These are phyloP conservation scores for Coniochaeta sp. DNA, from an alignment of 2,329 filamentous ascomycete species.

Conservation along the genomic window DNA sequence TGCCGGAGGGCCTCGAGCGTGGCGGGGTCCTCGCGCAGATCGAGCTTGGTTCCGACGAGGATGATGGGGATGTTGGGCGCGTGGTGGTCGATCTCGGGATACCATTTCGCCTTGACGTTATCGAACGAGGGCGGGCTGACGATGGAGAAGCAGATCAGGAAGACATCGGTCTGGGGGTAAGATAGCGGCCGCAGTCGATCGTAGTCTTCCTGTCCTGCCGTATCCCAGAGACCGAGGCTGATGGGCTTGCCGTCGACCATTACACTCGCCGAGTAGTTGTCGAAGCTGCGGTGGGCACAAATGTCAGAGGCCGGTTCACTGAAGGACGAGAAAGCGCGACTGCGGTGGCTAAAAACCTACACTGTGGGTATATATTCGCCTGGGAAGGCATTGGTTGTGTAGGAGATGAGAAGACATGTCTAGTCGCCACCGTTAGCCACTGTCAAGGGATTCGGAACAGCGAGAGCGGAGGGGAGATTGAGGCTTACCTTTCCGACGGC, in stretches of 20 bases:
- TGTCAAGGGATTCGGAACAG: constrained; percentile 10
- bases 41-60: constrained; percentile 92
- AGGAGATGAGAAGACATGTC: constrained; percentile 99
- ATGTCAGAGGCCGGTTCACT: constrained; percentile 14
- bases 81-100: constrained; percentile 94
- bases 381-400: constrained; percentile 99
- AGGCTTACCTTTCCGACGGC: constrained; percentile 85
- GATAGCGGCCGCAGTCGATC: constrained; percentile 90
- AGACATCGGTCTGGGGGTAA: constrained; percentile 97
- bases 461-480: constrained; percentile 6
- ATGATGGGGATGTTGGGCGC: constrained; percentile 94
- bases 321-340: background rate
- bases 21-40: constrained; percentile 80
- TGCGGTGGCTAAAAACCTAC: constrained; percentile 42
- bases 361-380: constrained; percentile 99
- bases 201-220: constrained; percentile 97
- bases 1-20: constrained; percentile 76
- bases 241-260: constrained; percentile 99
- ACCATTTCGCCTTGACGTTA: constrained; percentile 99
- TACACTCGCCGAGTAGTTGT: constrained; percentile 98
- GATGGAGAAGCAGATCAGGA: constrained; percentile 97
- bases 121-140: constrained; percentile 97
- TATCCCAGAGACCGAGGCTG: constrained; percentile 96
- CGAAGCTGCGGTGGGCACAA: constrained; percentile 57
- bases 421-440: constrained; percentile 28